Percentiles rank a stretch among this genome's conserved stretches.
These are phyloP conservation scores for Globisporangium apiculatum DNA, from an alignment of 352 stramenopile genomes.

Conservation along the genomic window DNA sequence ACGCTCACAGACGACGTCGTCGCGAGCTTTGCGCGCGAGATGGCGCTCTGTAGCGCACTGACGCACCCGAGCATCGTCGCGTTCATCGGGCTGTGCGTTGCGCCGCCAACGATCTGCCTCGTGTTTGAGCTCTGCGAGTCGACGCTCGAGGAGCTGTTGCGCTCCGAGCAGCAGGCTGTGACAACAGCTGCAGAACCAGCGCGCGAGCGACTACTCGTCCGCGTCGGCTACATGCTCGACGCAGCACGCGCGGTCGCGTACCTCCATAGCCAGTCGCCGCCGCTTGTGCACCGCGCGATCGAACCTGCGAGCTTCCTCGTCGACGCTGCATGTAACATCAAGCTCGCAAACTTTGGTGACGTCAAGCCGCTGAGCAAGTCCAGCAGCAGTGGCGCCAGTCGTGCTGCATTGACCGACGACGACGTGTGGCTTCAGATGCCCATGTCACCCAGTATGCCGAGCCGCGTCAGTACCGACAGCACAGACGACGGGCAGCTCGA, in stretches of 20 bases:
- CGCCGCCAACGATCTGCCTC: slow-evolving; percentile 48
- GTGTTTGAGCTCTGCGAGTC: slow-evolving; percentile 55
- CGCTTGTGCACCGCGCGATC: slow-evolving; percentile 86
- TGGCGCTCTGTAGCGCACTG: slow-evolving; percentile 37
- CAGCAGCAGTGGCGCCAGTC: neutral
- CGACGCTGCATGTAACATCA: slow-evolving; percentile 33
- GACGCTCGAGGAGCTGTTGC: slow-evolving; percentile 38
- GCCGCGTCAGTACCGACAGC: neutral
- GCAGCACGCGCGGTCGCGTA: slow-evolving; percentile 52
- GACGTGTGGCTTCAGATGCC: neutral
- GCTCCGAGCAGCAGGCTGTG: slow-evolving; percentile 6
- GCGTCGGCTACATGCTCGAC: slow-evolving; percentile 53
- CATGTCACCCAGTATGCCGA: neutral
- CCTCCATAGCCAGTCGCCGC: slow-evolving; percentile 54
- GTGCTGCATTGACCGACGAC: neutral
- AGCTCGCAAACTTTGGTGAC: slow-evolving; percentile 64
- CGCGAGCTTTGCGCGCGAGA: slow-evolving; percentile 24
- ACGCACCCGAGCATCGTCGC: slow-evolving; percentile 53
- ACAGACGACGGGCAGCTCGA: slow-evolving; percentile 1
- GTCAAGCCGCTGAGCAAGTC: slow-evolving; percentile 17
- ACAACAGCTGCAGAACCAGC: slow-evolving; percentile 7
- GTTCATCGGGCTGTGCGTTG: slow-evolving; percentile 58
- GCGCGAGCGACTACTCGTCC: slow-evolving; percentile 38
- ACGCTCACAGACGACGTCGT: slow-evolving; percentile 25
- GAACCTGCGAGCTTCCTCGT: slow-evolving; percentile 91